phyloP scores from a whole-genome alignment of 495 filamentous ascomycete species.

The Penicillium herquei region DNA sequence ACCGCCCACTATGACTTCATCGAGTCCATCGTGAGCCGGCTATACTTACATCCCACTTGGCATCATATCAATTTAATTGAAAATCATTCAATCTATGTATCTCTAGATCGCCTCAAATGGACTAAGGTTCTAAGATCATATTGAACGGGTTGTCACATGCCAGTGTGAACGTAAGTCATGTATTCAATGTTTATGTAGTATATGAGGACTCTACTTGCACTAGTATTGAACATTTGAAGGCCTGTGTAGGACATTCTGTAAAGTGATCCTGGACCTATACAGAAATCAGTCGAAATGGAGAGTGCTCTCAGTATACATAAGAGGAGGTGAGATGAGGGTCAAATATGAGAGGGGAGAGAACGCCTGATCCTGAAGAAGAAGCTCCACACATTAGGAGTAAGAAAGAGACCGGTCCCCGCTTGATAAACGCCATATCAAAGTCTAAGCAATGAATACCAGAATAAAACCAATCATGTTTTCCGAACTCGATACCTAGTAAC shows the following conservation, averaged over 20 bases:
- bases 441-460: conserved; percentile 3
- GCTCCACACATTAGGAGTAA: not conserved
- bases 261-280: not conserved
- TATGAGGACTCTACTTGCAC: no score
- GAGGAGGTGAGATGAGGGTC: not conserved
- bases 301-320: conserved; percentile 2
- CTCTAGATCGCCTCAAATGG: no score
- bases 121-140: no score
- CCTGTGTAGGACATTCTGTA: not conserved
- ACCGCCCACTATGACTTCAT: no score
- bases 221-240: no score
- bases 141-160: no score
- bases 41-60: no score
- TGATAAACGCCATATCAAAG: conserved; percentile 2
- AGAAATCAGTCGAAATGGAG: conserved; percentile 1
- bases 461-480: not conserved
- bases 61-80: no score
- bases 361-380: not conserved
- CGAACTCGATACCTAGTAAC: conserved; percentile 1
- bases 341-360: conserved; percentile 1
- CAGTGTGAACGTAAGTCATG: no score
- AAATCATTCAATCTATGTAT: no score
- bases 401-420: not conserved
- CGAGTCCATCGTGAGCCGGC: no score
- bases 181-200: no score